Conservation (phyloP, 208 protist species). For the Trypanosoma scelopori region DNA sequence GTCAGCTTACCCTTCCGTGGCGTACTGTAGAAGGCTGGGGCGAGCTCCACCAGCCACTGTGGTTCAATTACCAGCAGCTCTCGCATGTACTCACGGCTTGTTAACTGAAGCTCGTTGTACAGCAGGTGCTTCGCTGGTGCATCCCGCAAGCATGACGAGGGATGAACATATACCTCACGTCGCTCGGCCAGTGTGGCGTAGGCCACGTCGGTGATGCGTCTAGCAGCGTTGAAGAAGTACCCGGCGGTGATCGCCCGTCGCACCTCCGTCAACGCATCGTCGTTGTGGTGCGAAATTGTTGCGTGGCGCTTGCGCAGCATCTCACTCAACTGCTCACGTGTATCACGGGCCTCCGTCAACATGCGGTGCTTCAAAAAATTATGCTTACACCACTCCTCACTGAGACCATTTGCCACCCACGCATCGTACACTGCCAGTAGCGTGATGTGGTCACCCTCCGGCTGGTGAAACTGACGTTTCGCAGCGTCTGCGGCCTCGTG, state of each 20-base stretch:
- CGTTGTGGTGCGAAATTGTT: slow-evolving; percentile 92
- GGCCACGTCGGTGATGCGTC: slow-evolving; percentile 78
- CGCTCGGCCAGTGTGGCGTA: slow-evolving; percentile 87
- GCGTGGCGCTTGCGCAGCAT: slow-evolving; percentile 96
- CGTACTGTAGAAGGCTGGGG: slow-evolving; percentile 91
- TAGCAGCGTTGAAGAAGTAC: slow-evolving; percentile 98
- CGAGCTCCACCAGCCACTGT: slow-evolving; percentile 94
- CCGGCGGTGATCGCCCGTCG: slow-evolving; percentile 96
- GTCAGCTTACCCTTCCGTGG: slow-evolving; percentile 74
- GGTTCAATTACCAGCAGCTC: slow-evolving; percentile 92
- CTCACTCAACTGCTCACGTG: slow-evolving; percentile 95
- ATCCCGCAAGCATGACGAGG: slow-evolving; percentile 81
- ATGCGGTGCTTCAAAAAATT: slow-evolving; percentile 98
- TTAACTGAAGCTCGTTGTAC: slow-evolving; percentile 97
- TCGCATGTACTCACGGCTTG: slow-evolving; percentile 98
- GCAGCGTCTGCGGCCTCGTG: slow-evolving; percentile 95
- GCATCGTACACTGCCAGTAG: slow-evolving; percentile 95
- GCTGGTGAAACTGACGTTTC: slow-evolving; percentile 95
- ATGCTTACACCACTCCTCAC: slow-evolving; percentile 95
- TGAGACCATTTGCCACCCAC: slow-evolving; percentile 88
- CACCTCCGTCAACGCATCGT: slow-evolving; percentile 87
- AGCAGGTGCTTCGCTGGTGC: slow-evolving; percentile 95
- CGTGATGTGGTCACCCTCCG: slow-evolving; percentile 97
- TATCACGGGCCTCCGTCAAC: slow-evolving; percentile 95
- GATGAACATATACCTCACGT: slow-evolving; percentile 89